These are phyloP conservation scores for Fonsecaea monophora DNA, from an alignment of 2,329 filamentous ascomycete genomes.

Conservation along the genomic window DNA sequence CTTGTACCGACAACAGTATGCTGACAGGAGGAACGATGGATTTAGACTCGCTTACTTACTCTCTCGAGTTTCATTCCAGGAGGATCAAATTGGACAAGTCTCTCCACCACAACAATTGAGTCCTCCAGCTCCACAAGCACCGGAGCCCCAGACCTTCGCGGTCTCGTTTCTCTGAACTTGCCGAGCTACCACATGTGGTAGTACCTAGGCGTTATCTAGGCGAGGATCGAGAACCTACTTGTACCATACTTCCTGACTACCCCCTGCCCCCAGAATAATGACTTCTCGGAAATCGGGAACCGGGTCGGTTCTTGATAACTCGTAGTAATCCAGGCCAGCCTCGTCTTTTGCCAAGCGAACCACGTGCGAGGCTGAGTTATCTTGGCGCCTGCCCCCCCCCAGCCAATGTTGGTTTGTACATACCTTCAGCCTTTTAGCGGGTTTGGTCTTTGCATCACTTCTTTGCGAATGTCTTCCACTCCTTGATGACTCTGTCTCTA, in stretches of 20 bases:
- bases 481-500: neutral
- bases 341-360: neutral
- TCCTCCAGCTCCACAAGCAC: neutral
- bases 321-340: neutral
- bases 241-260: neutral
- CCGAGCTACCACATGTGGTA: conserved; percentile 5
- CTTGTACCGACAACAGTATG: neutral
- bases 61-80: neutral
- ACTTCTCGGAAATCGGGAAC: neutral
- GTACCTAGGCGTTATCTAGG: neutral
- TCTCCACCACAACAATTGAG: neutral
- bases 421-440: neutral
- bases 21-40: neutral
- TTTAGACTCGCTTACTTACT: neutral
- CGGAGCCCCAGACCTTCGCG: neutral
- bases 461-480: neutral
- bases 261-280: neutral
- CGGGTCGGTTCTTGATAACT: neutral
- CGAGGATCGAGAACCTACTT: neutral
- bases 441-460: neutral
- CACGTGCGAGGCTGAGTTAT: conserved; percentile 12
- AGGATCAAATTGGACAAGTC: neutral
- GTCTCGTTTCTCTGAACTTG: neutral
- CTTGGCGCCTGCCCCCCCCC: neutral
- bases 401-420: neutral